These are phyloP conservation scores for Quercus wislizeni DNA, from an alignment of 306 rosid species.

Conservation along the genomic window DNA sequence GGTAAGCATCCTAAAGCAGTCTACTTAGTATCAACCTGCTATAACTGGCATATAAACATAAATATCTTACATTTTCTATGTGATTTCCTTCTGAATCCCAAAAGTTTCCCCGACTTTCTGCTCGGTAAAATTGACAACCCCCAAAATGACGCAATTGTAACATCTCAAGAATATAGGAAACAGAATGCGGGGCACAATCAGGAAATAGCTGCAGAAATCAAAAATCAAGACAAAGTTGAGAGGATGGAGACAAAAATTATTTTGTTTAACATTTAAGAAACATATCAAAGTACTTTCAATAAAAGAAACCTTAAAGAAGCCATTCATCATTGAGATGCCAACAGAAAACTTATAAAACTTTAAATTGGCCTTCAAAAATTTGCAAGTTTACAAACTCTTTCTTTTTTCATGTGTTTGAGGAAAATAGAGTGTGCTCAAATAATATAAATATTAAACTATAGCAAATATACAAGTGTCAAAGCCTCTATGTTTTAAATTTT, in stretches of 20 bases:
- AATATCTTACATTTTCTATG: constrained; percentile 52
- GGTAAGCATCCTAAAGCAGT: too few relatives aligned
- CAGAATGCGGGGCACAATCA: constrained; percentile 83
- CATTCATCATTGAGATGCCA: neutral
- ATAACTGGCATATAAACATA: neutral
- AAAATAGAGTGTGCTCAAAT: neutral
- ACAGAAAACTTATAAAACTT: neutral
- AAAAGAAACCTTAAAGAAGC: neutral
- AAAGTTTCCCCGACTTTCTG: constrained; percentile 60
- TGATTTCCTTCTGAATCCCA: constrained; percentile 85
- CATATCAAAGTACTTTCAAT: neutral
- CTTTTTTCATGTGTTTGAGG: neutral
- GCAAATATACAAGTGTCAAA: too few relatives aligned
- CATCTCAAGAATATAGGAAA: constrained; percentile 64
- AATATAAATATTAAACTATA: neutral
- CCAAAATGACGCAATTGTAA: constrained; percentile 65
- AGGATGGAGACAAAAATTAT: neutral
- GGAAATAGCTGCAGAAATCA: constrained; percentile 70
- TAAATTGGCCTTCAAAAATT: neutral
- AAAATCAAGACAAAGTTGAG: constrained; percentile 12
- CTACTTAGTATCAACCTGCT: too few relatives aligned
- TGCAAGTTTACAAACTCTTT: neutral
- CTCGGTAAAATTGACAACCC: constrained; percentile 83
- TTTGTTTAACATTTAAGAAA: constrained; percentile 2
- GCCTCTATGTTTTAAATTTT: too few relatives aligned